Conservation (phyloP, 441 rosid species). For the Aquilaria agallochum region DNA sequence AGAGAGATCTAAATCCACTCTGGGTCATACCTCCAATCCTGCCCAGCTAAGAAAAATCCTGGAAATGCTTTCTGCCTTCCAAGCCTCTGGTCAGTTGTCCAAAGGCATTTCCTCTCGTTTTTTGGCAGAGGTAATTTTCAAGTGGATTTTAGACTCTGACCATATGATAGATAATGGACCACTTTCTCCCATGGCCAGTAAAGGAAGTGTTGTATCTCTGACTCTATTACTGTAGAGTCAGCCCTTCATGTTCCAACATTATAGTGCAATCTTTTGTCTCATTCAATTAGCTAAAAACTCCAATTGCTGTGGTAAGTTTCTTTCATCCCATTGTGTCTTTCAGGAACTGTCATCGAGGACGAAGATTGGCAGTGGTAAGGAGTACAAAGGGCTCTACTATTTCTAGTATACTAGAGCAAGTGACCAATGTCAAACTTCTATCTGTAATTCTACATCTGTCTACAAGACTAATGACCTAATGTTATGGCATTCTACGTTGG, state of each 20-base stretch:
- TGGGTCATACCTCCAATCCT: too few species aligned
- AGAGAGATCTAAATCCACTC: too few species aligned
- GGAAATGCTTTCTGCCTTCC: too few species aligned
- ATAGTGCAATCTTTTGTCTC: background rate
- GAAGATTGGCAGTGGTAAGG: conserved; percentile 3
- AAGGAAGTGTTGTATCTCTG: background rate
- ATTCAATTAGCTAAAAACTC: background rate
- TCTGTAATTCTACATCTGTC: background rate
- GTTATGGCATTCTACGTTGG: conserved; percentile 2
- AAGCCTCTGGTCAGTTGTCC: too few species aligned
- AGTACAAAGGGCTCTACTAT: background rate
- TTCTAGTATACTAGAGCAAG: background rate
- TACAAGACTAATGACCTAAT: background rate
- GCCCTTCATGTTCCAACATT: background rate
- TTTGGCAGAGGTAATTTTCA: too few species aligned
- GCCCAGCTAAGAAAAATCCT: too few species aligned
- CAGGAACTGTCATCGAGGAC: too few species aligned
- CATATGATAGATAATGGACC: conserved; percentile 8
- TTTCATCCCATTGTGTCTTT: too few species aligned
- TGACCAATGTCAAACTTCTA: background rate
- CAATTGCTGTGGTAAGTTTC: too few species aligned
- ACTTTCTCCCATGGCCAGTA: conserved; percentile 1
- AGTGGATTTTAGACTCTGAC: conserved; percentile 9
- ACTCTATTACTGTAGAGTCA: background rate
- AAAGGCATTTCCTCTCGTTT: too few species aligned